Evolutionary conservation across 345 rosid species (phyloP).

Genomic region (Anacardium occidentale): DNA sequence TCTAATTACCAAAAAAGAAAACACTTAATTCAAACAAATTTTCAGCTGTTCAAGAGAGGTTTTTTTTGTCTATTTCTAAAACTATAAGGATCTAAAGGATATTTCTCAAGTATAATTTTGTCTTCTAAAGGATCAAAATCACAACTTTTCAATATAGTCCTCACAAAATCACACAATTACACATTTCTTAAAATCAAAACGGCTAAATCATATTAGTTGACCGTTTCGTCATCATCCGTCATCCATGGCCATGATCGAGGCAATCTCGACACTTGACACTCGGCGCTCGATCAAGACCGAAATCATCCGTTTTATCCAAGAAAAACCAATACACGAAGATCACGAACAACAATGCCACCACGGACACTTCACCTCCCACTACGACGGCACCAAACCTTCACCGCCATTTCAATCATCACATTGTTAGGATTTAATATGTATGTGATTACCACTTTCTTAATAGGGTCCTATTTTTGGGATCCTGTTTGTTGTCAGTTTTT

Average conservation of each 20-base stretch:
- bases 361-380: conserved; percentile 89
- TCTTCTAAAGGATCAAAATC: not conserved
- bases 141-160: not conserved
- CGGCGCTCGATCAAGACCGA: conserved; percentile 48
- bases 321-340: conserved; percentile 65
- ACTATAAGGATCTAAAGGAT: no score
- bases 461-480: no score
- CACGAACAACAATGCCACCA: conserved; percentile 61
- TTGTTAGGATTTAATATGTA: no score
- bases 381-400: conserved; percentile 65
- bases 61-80: no score
- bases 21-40: no score
- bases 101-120: no score
- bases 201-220: conserved; percentile 21
- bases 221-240: conserved; percentile 78
- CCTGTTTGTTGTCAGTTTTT: no score
- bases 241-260: conserved; percentile 42
- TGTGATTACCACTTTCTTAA: no score
- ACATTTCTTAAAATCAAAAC: not conserved
- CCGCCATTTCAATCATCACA: conserved; percentile 38
- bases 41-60: no score
- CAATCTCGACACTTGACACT: conserved; percentile 32
- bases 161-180: not conserved
- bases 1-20: no score
- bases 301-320: conserved; percentile 38